Base-by-base conservation (phyloP, 208 protist species). In the Leishmania mexicana region DNA sequence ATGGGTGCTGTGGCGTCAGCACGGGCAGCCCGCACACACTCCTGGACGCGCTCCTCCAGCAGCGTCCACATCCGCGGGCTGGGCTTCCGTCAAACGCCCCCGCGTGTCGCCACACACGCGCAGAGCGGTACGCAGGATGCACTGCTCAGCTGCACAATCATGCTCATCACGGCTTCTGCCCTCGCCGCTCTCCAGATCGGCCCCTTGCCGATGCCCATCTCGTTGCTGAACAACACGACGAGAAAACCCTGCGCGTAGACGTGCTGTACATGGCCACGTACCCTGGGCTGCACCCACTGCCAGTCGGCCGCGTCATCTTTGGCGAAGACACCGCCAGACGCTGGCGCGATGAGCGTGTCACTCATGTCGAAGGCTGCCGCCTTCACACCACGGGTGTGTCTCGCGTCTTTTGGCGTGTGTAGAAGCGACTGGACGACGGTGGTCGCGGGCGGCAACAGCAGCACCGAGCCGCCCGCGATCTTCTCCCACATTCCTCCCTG, bases 181-280 rank as follows among this genome's bases (percentile, higher is more conserved):
- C 94, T 95, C 54, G 84, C 85, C 11, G 75, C 78, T 75, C 94
- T 91, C 89, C 89, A 93, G 60, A 10, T 64, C 5, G 73, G 67
- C 21, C 75, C 75, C 70, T 90, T 91, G 38, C 84, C 90, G 31
- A 99, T 96, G 45, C 95, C 96, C 70, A 85, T 82, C 88, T 99
- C 97, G 75, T 99, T 99, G 47, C 95, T 98, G 79, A 99, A 91
- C 28, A 99, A 86, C 3, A 97, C 92, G 3, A 99, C 58, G 57
- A 97, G 81, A 67, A 95, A 97, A 5, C 95, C 95, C 45, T 85
- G 73, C 24, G 90, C 68, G 74, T 93, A 75, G 17, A 96, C 79
- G 21, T 86, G 54, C 31, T 79, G 88, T 15, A 99, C 80, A 75
- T 89, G 77, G 2, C 49, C 45, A 3, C 85, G 83, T 8, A 96